Conservation (phyloP, 768 basidiomycete species). For the Rhizopogon salebrosus region DNA sequence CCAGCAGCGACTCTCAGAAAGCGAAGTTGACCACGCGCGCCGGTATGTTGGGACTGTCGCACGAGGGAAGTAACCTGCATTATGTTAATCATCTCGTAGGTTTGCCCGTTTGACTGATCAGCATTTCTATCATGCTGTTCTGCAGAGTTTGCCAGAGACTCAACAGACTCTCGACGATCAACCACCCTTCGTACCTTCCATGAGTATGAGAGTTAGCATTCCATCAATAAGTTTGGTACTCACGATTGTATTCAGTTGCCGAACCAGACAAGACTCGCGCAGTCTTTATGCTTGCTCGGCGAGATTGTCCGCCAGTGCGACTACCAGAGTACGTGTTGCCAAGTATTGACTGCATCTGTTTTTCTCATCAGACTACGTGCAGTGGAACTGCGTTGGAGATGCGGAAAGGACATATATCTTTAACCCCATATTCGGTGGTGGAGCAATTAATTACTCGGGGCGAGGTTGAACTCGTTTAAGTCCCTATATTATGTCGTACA, state of each 20-base stretch:
- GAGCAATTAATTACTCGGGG: conserved; percentile 69
- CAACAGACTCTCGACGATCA: conserved; percentile 77
- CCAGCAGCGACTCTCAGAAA: conserved; percentile 75
- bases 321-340: conserved; percentile 62
- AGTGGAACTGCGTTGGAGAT: conserved; percentile 73
- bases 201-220: conserved; percentile 43
- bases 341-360: background rate
- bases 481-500: background rate
- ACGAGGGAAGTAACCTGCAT: background rate
- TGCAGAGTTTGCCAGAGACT: conserved; percentile 75
- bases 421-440: conserved; percentile 72
- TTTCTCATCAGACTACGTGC: conserved; percentile 2
- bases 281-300: conserved; percentile 78
- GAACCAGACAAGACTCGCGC: conserved; percentile 71
- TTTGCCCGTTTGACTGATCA: conserved; percentile 73
- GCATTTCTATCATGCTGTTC: conserved; percentile 74
- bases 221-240: background rate
- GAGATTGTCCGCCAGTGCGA: conserved; percentile 59
- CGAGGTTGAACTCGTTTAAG: conserved; percentile 71
- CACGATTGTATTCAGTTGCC: conserved; percentile 47
- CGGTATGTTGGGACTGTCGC: conserved; percentile 38
- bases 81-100: conserved; percentile 32
- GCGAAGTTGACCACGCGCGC: conserved; percentile 77
- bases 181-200: conserved; percentile 64
- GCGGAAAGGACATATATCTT: conserved; percentile 75